These are phyloP conservation scores for Byssoonygena ceratinophila DNA, from an alignment of 2,329 filamentous ascomycete genomes.

Conservation along the genomic window DNA sequence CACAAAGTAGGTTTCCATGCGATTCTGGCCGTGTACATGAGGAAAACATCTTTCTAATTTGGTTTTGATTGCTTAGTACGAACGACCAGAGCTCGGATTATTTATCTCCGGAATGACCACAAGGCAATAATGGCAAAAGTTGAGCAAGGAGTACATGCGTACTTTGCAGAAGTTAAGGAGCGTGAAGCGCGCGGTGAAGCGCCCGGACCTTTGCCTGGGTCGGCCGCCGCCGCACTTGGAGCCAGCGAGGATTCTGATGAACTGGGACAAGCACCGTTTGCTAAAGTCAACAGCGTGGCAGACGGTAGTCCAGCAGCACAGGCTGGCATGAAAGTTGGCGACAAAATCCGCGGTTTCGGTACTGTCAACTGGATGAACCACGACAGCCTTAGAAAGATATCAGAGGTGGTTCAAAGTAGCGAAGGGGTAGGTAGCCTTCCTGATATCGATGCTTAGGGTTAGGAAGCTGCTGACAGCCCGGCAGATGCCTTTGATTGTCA, in stretches of 20 bases:
- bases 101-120: conserved; percentile 83
- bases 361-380: conserved; percentile 75
- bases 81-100: conserved; percentile 83
- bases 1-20: conserved; percentile 79
- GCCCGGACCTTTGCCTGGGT: conserved; percentile 14
- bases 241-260: conserved; percentile 14
- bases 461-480: conserved; percentile 8
- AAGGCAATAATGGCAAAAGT: conserved; percentile 75
- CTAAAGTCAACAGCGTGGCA: conserved; percentile 77
- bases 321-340: conserved; percentile 70
- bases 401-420: conserved; percentile 79
- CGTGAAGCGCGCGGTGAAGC: conserved; percentile 32
- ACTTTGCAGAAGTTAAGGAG: conserved; percentile 64
- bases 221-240: background rate
- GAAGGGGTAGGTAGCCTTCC: conserved; percentile 61
- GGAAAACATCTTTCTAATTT: background rate
- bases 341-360: conserved; percentile 76
- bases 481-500: conserved; percentile 61
- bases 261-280: conserved; percentile 58
- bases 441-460: background rate
- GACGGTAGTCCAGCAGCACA: conserved; percentile 66
- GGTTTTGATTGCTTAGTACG: conserved; percentile 51
- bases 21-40: no score
- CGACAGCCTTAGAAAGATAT: conserved; percentile 72
- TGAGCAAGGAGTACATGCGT: conserved; percentile 76